Evolutionary conservation across 1,284 basidiomycete genomes (phyloP), one percentile per base, ranked within the genome.

Genomic region (Singerocomus rubriflavus): DNA sequence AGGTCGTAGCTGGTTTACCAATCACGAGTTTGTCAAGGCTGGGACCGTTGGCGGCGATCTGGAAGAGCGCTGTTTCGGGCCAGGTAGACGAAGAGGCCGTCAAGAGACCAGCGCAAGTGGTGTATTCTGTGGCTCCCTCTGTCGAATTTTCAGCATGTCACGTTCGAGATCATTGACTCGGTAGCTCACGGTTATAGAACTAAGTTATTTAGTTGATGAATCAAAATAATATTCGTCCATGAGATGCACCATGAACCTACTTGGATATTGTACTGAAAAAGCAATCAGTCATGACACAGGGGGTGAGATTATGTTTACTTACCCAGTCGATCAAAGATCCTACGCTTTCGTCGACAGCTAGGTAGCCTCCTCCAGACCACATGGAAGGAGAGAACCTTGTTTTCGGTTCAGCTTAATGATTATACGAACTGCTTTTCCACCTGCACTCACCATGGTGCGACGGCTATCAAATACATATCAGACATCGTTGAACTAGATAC

Each of bases 111-210:
- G 55, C 52, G 58, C 75, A 80, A 26, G 71, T 75, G 43, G 75
- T 76, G 58, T 79, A 79, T 57, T 77, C 74, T 13, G 63, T 58
- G 0, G 66, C 53, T 17, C 75, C 77, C 68, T 79, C 76, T 78
- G 57, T 37, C 33, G 17, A 7, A 16, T 21, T 26, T 1, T 55
- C 31, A 52, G 42, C 11, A 32, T 11, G 10, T 21, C 38, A 29
- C 9, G 0, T 32, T 27, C 10, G 0, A 5, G 21, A 33, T 31
- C 17, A 1, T n/a, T 8, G n/a, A 32, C 3, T 11, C 17, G n/a
- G 41, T n/a, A 13, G 61, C 73, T 57, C 52, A 82, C 81, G 81
- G 60, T 85, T 84, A 62, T 85, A 84, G 66, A 83, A 84, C 74
- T 83, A 11, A 4, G 5, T 32, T 9, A n/a, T 38, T n/a, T 8